Evolutionary conservation across 495 filamentous ascomycete species (phyloP).

Genomic region (Podospora sp.): DNA sequence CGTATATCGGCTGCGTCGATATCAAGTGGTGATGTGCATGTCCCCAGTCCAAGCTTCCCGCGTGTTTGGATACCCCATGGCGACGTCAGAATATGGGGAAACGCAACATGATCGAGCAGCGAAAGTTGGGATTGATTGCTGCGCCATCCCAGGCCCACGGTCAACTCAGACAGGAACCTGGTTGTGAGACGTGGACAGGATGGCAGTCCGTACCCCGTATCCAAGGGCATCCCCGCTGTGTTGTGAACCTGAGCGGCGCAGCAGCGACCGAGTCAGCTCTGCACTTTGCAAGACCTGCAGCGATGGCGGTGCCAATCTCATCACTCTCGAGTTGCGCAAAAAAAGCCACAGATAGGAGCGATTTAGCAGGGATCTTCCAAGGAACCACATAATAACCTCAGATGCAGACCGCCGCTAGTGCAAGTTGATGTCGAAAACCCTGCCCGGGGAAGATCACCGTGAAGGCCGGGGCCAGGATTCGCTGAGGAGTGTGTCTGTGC

Average conservation of each 20-base stretch:
- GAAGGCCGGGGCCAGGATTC: background rate
- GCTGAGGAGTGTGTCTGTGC: background rate
- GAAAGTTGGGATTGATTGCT: background rate
- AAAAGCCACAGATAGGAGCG: background rate
- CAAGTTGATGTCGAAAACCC: background rate
- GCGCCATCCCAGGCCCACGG: background rate
- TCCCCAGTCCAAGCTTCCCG: background rate
- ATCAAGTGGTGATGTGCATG: background rate
- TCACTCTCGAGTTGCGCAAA: background rate
- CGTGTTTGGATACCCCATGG: background rate
- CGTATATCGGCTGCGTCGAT: background rate
- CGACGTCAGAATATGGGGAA: background rate
- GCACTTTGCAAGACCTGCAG: background rate
- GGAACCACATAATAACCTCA: conserved; percentile 1
- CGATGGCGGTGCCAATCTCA: background rate
- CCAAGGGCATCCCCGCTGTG: background rate
- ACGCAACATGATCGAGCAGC: background rate
- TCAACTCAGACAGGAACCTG: background rate
- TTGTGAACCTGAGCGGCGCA: background rate
- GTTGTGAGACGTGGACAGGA: background rate
- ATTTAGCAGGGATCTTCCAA: background rate
- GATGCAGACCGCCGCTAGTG: background rate
- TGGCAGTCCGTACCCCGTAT: background rate
- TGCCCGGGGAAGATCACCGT: background rate
- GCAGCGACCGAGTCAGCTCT: background rate